Evolutionary conservation across 352 stramenopile species (phyloP).

Genomic region (Globisporangium nodosum): DNA sequence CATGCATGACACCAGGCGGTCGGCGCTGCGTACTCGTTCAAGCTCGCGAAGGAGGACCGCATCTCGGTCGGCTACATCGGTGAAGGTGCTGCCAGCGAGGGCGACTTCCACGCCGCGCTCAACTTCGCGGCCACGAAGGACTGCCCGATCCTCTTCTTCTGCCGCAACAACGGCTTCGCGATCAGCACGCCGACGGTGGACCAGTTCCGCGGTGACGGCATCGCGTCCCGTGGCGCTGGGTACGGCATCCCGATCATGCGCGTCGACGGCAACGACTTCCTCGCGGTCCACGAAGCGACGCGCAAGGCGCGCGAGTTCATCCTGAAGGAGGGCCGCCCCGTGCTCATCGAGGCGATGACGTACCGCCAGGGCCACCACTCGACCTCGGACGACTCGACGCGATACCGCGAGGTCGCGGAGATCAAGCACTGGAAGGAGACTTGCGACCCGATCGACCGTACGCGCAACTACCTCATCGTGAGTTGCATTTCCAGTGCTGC

Average conservation of each 20-base stretch:
- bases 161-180: slow-evolving; percentile 98
- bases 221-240: slow-evolving; percentile 89
- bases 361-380: slow-evolving; percentile 98
- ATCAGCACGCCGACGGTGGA: slow-evolving; percentile 95
- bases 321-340: slow-evolving; percentile 82
- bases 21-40: slow-evolving; percentile 95
- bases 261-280: slow-evolving; percentile 97
- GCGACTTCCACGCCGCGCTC: slow-evolving; percentile 96
- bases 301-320: slow-evolving; percentile 88
- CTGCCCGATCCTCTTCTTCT: slow-evolving; percentile 96
- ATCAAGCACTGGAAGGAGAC: slow-evolving; percentile 91
- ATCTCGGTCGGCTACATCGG: slow-evolving; percentile 96
- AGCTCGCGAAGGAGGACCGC: slow-evolving; percentile 88
- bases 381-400: slow-evolving; percentile 97
- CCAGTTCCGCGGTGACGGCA: slow-evolving; percentile 97
- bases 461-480: slow-evolving; percentile 89
- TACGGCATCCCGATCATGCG: slow-evolving; percentile 97
- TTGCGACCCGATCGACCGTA: slow-evolving; percentile 87
- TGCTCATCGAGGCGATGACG: slow-evolving; percentile 98
- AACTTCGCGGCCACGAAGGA: slow-evolving; percentile 97
- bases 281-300: slow-evolving; percentile 94
- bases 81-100: slow-evolving; percentile 95
- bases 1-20: slow-evolving; percentile 71
- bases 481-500: background rate
- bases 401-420: slow-evolving; percentile 91